Evolutionary conservation across 1,284 basidiomycete species (phyloP).

Genomic region (Sporisorium sorghi): DNA sequence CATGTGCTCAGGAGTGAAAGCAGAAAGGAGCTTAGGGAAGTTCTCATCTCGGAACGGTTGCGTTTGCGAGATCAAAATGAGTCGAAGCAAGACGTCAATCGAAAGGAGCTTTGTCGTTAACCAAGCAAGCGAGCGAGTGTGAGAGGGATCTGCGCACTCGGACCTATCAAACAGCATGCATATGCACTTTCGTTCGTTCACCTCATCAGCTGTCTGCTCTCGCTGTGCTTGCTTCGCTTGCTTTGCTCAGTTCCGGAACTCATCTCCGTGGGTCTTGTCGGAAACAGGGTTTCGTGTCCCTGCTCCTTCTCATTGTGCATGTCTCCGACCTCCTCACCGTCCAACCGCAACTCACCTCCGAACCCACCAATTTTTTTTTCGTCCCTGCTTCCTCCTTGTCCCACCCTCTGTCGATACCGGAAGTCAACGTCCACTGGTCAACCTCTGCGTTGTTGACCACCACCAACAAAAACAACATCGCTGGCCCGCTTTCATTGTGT

Average conservation of each 20-base stretch:
- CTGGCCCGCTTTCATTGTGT: slow-evolving; percentile 1
- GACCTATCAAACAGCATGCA: not conserved
- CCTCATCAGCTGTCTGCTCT: too few relatives aligned
- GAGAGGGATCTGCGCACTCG: not conserved
- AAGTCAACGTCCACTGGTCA: not conserved
- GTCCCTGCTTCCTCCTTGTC: not conserved
- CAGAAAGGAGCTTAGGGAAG: too few relatives aligned
- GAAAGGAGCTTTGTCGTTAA: too few relatives aligned
- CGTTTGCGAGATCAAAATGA: too few relatives aligned
- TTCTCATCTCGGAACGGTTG: too few relatives aligned
- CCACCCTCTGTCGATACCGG: not conserved
- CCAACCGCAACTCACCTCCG: not conserved
- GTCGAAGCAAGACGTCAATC: too few relatives aligned
- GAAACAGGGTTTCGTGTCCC: not conserved
- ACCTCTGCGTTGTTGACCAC: not conserved
- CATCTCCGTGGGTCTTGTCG: slow-evolving; percentile 25
- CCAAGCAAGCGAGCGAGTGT: too few relatives aligned
- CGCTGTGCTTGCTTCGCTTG: too few relatives aligned
- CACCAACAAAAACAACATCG: not conserved
- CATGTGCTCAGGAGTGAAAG: too few relatives aligned
- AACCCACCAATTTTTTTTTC: too few relatives aligned
- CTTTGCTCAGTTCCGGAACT: slow-evolving; percentile 16
- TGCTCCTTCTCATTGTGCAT: slow-evolving; percentile 1
- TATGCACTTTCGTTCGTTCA: too few relatives aligned
- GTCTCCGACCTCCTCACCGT: not conserved